Percentiles rank a stretch among this genome's conserved stretches.
Conservation (phyloP, 352 stramenopile genomes). For the Globisporangium mamillatum region DNA sequence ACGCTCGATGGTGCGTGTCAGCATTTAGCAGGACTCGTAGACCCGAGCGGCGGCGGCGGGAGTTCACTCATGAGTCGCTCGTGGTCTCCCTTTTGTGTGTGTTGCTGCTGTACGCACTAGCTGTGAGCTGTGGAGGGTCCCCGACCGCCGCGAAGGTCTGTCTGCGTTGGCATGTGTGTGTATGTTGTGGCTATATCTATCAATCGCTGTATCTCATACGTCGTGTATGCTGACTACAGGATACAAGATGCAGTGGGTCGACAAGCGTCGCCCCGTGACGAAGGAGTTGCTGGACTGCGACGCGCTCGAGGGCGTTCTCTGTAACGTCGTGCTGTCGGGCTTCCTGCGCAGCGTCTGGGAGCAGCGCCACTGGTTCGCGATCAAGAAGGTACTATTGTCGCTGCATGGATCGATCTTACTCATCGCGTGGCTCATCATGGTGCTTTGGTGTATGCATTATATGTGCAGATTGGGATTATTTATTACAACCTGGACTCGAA, state of each 20-base stretch:
- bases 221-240: slow-evolving; percentile 25
- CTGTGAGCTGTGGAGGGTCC: no score
- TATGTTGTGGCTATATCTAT: neutral
- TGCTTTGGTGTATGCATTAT: neutral
- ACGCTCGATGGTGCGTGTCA: slow-evolving; percentile 45
- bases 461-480: slow-evolving; percentile 38
- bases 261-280: slow-evolving; percentile 53
- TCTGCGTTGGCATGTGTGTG: no score
- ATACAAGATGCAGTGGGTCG: slow-evolving; percentile 62
- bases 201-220: neutral
- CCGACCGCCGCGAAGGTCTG: no score
- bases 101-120: no score
- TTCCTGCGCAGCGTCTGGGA: slow-evolving; percentile 53
- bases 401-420: neutral
- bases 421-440: neutral
- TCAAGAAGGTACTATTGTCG: slow-evolving; percentile 34
- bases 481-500: slow-evolving; percentile 84
- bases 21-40: slow-evolving; percentile 27
- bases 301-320: slow-evolving; percentile 49
- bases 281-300: slow-evolving; percentile 45
- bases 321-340: slow-evolving; percentile 55
- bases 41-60: slow-evolving; percentile 8
- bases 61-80: slow-evolving; percentile 27
- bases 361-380: slow-evolving; percentile 77
- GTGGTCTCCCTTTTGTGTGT: no score